phyloP scores from a whole-genome alignment of 2,329 filamentous ascomycete genomes.

The Cryphonectria parasitica region DNA sequence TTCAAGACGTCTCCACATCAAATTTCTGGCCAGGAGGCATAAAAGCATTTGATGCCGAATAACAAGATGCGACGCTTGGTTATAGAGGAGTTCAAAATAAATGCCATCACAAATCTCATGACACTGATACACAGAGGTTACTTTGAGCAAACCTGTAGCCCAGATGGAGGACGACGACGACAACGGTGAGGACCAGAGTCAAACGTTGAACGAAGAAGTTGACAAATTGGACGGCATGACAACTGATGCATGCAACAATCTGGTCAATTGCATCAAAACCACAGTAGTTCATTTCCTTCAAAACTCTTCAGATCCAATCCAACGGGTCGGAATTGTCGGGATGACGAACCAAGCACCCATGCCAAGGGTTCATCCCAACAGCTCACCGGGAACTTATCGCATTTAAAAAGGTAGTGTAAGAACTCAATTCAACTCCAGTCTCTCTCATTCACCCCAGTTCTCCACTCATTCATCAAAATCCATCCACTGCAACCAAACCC shows the following conservation, averaged over 20 bases:
- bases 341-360: constrained; percentile 5
- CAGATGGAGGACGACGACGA: not conserved
- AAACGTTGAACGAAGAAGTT: not conserved
- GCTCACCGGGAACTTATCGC: constrained; percentile 2
- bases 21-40: not conserved
- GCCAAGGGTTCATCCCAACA: not conserved
- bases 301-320: not conserved
- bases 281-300: not conserved
- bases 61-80: no score
- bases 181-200: not conserved
- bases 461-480: not conserved
- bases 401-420: no score
- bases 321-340: constrained; percentile 16
- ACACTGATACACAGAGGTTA: no score
- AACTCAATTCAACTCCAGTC: not conserved
- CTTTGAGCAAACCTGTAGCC: no score
- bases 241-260: no score
- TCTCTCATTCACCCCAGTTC: not conserved
- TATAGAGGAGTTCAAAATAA: no score
- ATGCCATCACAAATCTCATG: no score
- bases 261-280: not conserved
- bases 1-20: not conserved
- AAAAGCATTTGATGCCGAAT: no score
- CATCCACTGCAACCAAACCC: not conserved
- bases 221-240: no score